Base-by-base conservation (phyloP, 495 filamentous ascomycete species). In the Parathielavia hyrcaniae region DNA sequence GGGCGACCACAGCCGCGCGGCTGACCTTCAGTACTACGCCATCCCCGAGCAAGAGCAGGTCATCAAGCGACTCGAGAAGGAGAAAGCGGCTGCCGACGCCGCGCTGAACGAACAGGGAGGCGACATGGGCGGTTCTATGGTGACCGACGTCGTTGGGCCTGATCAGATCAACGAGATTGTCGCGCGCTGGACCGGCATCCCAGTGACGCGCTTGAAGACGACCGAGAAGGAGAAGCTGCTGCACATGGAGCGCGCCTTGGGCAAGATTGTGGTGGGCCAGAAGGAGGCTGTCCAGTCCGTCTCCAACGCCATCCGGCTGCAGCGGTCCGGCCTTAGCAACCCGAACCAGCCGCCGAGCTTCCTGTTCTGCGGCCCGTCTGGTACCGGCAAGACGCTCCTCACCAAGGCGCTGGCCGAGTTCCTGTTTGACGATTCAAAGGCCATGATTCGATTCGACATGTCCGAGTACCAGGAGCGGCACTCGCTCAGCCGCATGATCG, bases 151-250 rank as follows among this genome's bases (percentile, higher is more conserved):
- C 8, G 93, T 98, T 53, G 95, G 95, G 13, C 90, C 93, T 5
- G 93, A 98, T 54, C 92, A 98, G 69, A 98, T 98, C 80, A 97
- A 98, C 73, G 93, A 98, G 69, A 97, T 97, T 54, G 93, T 98
- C 35, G 88, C 86, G 38, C 83, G 89, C 23, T 96, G 90, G 90
- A 97, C 95, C 11, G 93, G 93, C 61, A 98, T 98, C 63, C 93
- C 93, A 5, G 89, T 98, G 49, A 97, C 89, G 4, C 80, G 92
- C 46, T 83, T 98, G 19, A 91, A 86, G 78, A 96, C 93, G 0
- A 86, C 91, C 9, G 93, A 98, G 74, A 97, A 96, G 73, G 93
- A 98, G 64, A 97, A 97, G 77, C 78, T 98, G 7, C 77, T 98
- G 40, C 79, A 91, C 61, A 97, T 98, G 93, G 93, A 98, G 77